Conservation (phyloP, 1,139 yeast species). For the Kodamaea sp. region DNA sequence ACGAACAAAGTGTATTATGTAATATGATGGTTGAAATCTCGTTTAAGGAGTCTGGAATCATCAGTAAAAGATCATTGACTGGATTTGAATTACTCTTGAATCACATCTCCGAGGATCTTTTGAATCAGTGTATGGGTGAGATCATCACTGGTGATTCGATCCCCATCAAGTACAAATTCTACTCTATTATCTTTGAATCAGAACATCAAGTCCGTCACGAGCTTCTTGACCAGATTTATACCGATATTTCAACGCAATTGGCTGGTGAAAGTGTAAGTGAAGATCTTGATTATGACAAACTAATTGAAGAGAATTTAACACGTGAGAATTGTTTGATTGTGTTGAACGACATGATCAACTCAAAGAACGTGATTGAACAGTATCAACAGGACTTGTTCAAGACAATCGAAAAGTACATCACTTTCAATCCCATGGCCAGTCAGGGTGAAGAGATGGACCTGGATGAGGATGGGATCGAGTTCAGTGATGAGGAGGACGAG, state of each 20-base stretch:
- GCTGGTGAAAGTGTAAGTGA: constrained; percentile 37
- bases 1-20: constrained; percentile 39
- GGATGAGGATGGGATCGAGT: constrained; percentile 32
- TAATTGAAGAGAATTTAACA: constrained; percentile 32
- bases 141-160: constrained; percentile 7
- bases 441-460: constrained; percentile 30
- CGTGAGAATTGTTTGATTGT: constrained; percentile 48
- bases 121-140: constrained; percentile 11
- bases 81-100: constrained; percentile 50
- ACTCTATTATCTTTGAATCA: constrained; percentile 11
- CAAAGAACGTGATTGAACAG: constrained; percentile 7
- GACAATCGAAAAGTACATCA: constrained; percentile 39
- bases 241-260: constrained; percentile 4
- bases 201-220: constrained; percentile 5
- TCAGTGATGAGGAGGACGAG: constrained; percentile 35
- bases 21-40: constrained; percentile 36
- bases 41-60: constrained; percentile 43
- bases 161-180: constrained; percentile 11
- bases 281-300: constrained; percentile 42
- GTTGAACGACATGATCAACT: constrained; percentile 30
- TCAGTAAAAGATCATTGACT: constrained; percentile 52
- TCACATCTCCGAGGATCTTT: constrained; percentile 19
- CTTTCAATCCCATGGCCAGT: constrained; percentile 54
- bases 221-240: constrained; percentile 10
- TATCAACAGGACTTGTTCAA: constrained; percentile 24